Conservation (phyloP, 2,329 filamentous ascomycete species). For the Penicillium sp. region DNA sequence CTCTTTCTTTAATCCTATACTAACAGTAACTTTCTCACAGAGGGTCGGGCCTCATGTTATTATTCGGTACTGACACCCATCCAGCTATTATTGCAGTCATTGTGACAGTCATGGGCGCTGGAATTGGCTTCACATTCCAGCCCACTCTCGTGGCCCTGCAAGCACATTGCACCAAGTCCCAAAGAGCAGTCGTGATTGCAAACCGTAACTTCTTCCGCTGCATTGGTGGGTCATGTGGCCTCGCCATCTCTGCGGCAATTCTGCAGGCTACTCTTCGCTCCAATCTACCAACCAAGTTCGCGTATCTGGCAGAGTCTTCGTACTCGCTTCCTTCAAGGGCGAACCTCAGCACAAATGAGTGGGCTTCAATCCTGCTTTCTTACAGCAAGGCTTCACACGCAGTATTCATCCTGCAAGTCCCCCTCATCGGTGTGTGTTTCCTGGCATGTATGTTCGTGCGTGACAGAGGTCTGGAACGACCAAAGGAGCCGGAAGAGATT, state of each 20-base stretch:
- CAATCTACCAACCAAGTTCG: slow-evolving; percentile 40
- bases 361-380: slow-evolving; percentile 46
- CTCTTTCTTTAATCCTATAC: background rate
- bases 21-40: slow-evolving; percentile 16
- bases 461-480: slow-evolving; percentile 48
- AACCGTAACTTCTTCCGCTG: slow-evolving; percentile 62
- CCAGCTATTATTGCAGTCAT: slow-evolving; percentile 51
- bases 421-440: slow-evolving; percentile 53
- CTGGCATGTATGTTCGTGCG: slow-evolving; percentile 53
- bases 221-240: slow-evolving; percentile 57
- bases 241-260: slow-evolving; percentile 58
- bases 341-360: slow-evolving; percentile 33
- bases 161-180: slow-evolving; percentile 55
- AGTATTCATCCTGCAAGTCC: slow-evolving; percentile 58
- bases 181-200: slow-evolving; percentile 62
- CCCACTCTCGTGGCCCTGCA: slow-evolving; percentile 58
- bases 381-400: slow-evolving; percentile 55
- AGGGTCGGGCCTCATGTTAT: slow-evolving; percentile 53
- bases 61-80: slow-evolving; percentile 48
- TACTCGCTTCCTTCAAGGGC: slow-evolving; percentile 37
- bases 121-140: slow-evolving; percentile 55
- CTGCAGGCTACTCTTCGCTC: slow-evolving; percentile 40
- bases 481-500: slow-evolving; percentile 32
- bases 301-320: slow-evolving; percentile 40
- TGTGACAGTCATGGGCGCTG: slow-evolving; percentile 52